Base-by-base conservation (phyloP, 768 basidiomycete species). In the Tricholoma flavovirens region DNA sequence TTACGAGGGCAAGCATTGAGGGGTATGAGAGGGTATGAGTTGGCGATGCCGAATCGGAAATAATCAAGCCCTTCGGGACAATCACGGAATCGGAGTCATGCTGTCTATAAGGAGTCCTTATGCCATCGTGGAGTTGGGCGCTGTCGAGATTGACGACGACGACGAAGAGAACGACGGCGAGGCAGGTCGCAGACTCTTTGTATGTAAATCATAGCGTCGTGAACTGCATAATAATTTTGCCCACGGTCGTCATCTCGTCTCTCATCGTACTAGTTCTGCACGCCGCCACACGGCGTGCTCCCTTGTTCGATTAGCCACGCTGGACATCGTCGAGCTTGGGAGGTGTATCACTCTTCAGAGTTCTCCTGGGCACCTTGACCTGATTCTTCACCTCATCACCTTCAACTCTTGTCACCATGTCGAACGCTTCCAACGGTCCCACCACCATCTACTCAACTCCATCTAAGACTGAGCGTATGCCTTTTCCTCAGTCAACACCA, bases 401-500 rank as follows among this genome's bases (percentile, higher is more conserved):
- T 24, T 45, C 43, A 30, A 51, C 33, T 57, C 54, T 49, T 56
- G 42, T 56, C 60, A 60, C 38, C 57, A 65, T 65, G 64, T 59
- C 64, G 15, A 54, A 60, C 51, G 56, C 19, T 49, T 51, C 61
- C 22, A 56, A 57, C 32, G 60, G 56, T 22, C 53, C 61, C 30
- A 52, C 43, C 52, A 65, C 60, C 46, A 57, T 67, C 33, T 60
- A 69, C 26, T 59, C 61, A 12, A 73, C 70, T 49, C 72, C 73
- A 24, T 67, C 68, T 19, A 68, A 69, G 59, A 62, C 61, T 49
- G 73, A 75, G 53, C 69, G 73, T 29, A 63, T 68, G 30, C 70
- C 69, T 15, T 73, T 71, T 59, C 72, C 74, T n/a, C 67, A 67
- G 45, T 67, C 67, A 11, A 60, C 69, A 3, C 70, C 68, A 26